Base-by-base conservation (phyloP, 768 basidiomycete species). In the Lactarius pseudohatsudake region DNA sequence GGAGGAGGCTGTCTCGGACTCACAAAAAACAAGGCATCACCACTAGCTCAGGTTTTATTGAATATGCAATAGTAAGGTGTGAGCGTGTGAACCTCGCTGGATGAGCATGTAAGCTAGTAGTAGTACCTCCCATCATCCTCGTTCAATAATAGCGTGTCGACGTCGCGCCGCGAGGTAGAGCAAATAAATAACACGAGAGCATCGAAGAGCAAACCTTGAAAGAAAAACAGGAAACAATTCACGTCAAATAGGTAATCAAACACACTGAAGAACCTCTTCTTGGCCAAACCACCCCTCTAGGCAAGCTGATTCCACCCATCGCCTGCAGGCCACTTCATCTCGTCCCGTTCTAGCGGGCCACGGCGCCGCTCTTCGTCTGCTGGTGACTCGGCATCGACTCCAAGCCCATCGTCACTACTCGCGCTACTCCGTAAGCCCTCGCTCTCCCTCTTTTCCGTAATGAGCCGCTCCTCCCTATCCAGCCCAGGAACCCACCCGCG, bases 241-340 rank as follows among this genome's bases (percentile, higher is more conserved):
- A 55, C 32, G 40, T 45, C 61, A 56, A 54, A 54, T 59, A 40
- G 4, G 50, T 50, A 59, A 55, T 59, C 58, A 43, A 59, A 57
- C 61, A 56, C 26, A n/a, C n/a, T n/a, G n/a, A n/a, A n/a, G n/a
- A n/a, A n/a, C n/a, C n/a, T n/a, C n/a, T n/a, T n/a, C n/a, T n/a
- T n/a, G n/a, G 15, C n/a, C 15, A 18, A 26, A 26, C 13, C 22
- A 11, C 5, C n/a, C 20, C 30, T 55, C 60, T 67, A 69, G 11
- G 60, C 47, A 26, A 86, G 75, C 53, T 78, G 79, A 67, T 71
- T 78, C 84, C 85, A 85, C 3, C 85, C 85, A 28, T 87, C 81
- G 1, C 81, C 83, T 67, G 79, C 81, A 8, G 85, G 87, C 83
- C 82, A 86, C 73, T 88, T 88, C 65, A 87, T 72, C 67, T 82